These are phyloP conservation scores for Botrytis tulipae DNA, from an alignment of 2,329 filamentous ascomycete genomes.

Conservation along the genomic window DNA sequence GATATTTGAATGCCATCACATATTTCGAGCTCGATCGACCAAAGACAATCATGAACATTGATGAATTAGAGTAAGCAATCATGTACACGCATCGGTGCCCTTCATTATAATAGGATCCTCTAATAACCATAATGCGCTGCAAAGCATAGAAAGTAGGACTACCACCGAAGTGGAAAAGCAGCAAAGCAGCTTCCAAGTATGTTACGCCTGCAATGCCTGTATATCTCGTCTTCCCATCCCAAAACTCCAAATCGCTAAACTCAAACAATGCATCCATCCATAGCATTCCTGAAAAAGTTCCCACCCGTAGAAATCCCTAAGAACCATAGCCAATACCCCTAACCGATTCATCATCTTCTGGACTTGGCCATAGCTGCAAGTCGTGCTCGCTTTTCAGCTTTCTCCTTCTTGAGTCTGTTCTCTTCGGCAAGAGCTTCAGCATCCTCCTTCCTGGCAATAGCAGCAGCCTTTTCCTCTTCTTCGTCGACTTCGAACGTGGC, in stretches of 20 bases:
- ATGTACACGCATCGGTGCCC: neutral
- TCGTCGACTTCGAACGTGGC: slow-evolving; percentile 70
- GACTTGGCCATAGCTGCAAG: slow-evolving; percentile 37
- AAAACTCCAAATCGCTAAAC: slow-evolving; percentile 23
- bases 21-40: neutral
- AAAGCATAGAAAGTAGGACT: slow-evolving; percentile 2
- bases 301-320: slow-evolving; percentile 13
- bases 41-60: neutral
- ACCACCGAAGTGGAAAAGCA: neutral
- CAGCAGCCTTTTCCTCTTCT: slow-evolving; percentile 64
- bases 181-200: slow-evolving; percentile 3
- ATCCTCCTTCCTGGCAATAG: slow-evolving; percentile 66
- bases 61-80: slow-evolving; percentile 1
- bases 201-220: slow-evolving; percentile 23
- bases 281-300: slow-evolving; percentile 7
- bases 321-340: neutral
- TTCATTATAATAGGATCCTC: slow-evolving; percentile 1
- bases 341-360: slow-evolving; percentile 14
- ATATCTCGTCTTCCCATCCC: slow-evolving; percentile 9
- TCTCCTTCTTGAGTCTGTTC: slow-evolving; percentile 58
- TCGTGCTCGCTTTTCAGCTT: slow-evolving; percentile 48
- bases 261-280: slow-evolving; percentile 17
- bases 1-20: neutral
- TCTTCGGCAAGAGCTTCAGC: slow-evolving; percentile 62
- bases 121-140: slow-evolving; percentile 8